These are phyloP conservation scores for Oryza glaberrima DNA, from an alignment of 176 grass and related monocot species.

Conservation along the genomic window DNA sequence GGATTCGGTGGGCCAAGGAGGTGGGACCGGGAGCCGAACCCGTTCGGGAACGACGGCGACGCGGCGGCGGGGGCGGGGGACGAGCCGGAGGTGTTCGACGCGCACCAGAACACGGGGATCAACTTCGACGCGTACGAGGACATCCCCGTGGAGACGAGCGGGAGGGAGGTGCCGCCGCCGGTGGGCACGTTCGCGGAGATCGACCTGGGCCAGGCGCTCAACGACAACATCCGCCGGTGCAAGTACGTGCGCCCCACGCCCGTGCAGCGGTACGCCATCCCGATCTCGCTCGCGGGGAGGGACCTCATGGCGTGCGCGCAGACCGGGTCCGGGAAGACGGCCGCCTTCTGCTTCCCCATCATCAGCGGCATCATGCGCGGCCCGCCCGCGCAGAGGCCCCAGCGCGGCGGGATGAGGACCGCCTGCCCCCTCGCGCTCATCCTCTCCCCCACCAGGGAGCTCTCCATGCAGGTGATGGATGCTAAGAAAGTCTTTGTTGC, in stretches of 20 bases:
- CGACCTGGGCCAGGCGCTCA: constrained; percentile 80
- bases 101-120: constrained; percentile 74
- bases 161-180: constrained; percentile 71
- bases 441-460: constrained; percentile 93
- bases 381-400: constrained; percentile 34
- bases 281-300: constrained; percentile 68
- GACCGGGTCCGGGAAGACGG: constrained; percentile 88
- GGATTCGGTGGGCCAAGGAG: constrained; percentile 27
- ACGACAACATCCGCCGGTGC: constrained; percentile 88
- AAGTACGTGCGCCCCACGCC: constrained; percentile 89
- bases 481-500: not conserved
- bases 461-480: constrained; percentile 73
- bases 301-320: constrained; percentile 98
- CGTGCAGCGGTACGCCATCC: constrained; percentile 90
- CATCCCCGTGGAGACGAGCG: constrained; percentile 85
- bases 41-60: constrained; percentile 56
- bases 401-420: constrained; percentile 52
- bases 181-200: constrained; percentile 85
- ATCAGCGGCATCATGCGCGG: constrained; percentile 85
- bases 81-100: constrained; percentile 36
- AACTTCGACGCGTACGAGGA: constrained; percentile 98
- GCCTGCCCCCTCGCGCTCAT: constrained; percentile 75
- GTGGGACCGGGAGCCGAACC: constrained; percentile 77
- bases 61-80: not conserved
- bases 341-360: constrained; percentile 95